A percentile compares a stretch with the other conserved stretches of the same genome.
Evolutionary conservation across 2,329 filamentous ascomycete species (phyloP).

Genomic region (Colletotrichum tanaceti): DNA sequence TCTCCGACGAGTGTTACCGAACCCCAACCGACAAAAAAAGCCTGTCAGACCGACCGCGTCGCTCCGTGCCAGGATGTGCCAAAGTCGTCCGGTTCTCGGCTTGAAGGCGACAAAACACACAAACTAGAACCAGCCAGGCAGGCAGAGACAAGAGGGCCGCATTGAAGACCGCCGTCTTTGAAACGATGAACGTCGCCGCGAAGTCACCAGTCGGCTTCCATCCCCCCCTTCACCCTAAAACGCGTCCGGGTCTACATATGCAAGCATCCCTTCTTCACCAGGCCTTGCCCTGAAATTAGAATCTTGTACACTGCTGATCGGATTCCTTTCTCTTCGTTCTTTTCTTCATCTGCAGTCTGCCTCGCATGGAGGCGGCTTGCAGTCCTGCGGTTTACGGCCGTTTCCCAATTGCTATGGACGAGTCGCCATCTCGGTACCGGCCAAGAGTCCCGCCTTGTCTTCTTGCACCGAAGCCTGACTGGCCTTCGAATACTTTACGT

Average conservation of each 20-base stretch:
- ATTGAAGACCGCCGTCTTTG: constrained; percentile 26
- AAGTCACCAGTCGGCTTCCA: constrained; percentile 23
- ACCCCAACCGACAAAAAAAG: neutral
- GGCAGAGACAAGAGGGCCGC: constrained; percentile 22
- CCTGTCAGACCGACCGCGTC: neutral
- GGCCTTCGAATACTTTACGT: neutral
- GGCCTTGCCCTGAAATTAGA: constrained; percentile 12
- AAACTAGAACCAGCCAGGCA: no score
- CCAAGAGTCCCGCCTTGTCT: neutral
- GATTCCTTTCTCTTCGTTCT: constrained; percentile 6
- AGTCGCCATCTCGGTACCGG: constrained; percentile 25
- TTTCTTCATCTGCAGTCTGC: constrained; percentile 23
- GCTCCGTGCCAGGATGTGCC: constrained; percentile 4
- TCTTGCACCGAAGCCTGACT: neutral
- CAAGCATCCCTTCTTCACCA: constrained; percentile 30
- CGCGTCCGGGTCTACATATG: constrained; percentile 10
- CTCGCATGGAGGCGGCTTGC: neutral
- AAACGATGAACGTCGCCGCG: constrained; percentile 33
- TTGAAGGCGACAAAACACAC: neutral
- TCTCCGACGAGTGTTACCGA: constrained; percentile 30
- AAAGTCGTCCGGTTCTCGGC: constrained; percentile 36
- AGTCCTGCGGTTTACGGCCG: constrained; percentile 1
- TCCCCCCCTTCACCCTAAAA: constrained; percentile 26
- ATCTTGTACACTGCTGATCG: constrained; percentile 11
- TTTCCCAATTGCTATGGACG: constrained; percentile 7